Evolutionary conservation across 768 basidiomycete genomes (phyloP).

Genomic region (Phanerodontia chrysosporium): DNA sequence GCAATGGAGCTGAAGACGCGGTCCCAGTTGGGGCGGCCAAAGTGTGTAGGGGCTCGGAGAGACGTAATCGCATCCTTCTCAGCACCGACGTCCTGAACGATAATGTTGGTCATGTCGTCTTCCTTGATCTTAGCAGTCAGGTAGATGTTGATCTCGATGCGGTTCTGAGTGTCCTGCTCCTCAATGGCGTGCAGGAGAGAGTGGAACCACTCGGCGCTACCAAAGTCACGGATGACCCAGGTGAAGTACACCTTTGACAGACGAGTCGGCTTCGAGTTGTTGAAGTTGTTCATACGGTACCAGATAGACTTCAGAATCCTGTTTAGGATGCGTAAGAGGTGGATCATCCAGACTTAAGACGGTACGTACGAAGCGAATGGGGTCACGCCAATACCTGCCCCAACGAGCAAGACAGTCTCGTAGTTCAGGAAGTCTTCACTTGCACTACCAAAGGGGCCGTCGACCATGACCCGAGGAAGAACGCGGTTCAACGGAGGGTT

Average conservation of each 20-base stretch:
- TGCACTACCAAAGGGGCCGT: conserved; percentile 92
- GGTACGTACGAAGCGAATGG: conserved; percentile 86
- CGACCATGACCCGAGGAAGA: conserved; percentile 91
- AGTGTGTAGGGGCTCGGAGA: conserved; percentile 88
- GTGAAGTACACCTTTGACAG: conserved; percentile 92
- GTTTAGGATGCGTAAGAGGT: no score
- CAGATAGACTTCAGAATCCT: conserved; percentile 88
- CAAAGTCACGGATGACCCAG: conserved; percentile 94
- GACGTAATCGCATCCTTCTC: conserved; percentile 90
- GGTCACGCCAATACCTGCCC: conserved; percentile 94
- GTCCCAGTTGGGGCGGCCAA: conserved; percentile 86
- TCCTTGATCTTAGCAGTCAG: conserved; percentile 88
- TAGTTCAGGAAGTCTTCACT: conserved; percentile 89
- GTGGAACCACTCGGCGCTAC: conserved; percentile 90
- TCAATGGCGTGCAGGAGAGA: conserved; percentile 90
- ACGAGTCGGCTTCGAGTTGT: conserved; percentile 68
- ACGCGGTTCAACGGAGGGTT: conserved; percentile 64
- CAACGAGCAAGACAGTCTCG: conserved; percentile 85
- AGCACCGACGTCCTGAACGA: conserved; percentile 89
- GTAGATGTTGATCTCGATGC: conserved; percentile 93
- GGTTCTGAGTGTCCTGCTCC: conserved; percentile 80
- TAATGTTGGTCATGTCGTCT: conserved; percentile 91
- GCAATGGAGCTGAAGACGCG: conserved; percentile 67
- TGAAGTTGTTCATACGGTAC: conserved; percentile 93
- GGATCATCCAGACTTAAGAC: no score